Evolutionary conservation across 495 filamentous ascomycete species (phyloP), one percentile per base, ranked within the genome.

Genomic region (Aspergillus hancockii): DNA sequence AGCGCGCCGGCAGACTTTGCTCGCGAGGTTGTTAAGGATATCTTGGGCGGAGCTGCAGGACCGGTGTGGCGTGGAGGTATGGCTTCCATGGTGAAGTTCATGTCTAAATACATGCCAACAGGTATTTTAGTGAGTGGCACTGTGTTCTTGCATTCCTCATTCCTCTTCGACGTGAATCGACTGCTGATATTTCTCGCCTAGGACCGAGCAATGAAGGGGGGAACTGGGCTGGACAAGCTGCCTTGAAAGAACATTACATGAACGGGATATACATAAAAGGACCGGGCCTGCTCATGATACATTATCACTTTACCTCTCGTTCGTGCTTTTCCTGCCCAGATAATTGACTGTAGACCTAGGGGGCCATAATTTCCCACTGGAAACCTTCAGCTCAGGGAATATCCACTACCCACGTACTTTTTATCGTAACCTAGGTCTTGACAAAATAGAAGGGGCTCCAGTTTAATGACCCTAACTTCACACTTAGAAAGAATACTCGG

Each of bases 1-100:
- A 31, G 23, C 16, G 3, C 55, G 3, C 28, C 55, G 6, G 16
- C 43, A 7, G 43, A 25, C 6, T 60, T 57, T 31, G 62, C 62
- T 7, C 21, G 36, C 0, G 23, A 61, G 38, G 53, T 64, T 54
- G 62, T 58, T 8, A 22, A 46, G 19, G 58, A 60, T 46, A 31
- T 64, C 10, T 22, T 64, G 21, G 49, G 41, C 2, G 59, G 59
- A 22, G 32, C 43, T 19, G 25, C 16, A 1, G 59, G 59, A 3
- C 32, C 28, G 3, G 34, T 56, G 12, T 61, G 59, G 59, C 43
- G 46, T 52, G 61, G 50, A 23, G 30, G 16, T 3, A 23, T 38
- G 18, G 55, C 55, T 13, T 34, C 28, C 4, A 41, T 38, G 31
- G 46, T 56, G 4, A 47, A 47, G 16, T 50, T 50, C 18, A 14